Base-by-base conservation (phyloP, 1,139 yeast species). In the Hanseniaspora uvarum region DNA sequence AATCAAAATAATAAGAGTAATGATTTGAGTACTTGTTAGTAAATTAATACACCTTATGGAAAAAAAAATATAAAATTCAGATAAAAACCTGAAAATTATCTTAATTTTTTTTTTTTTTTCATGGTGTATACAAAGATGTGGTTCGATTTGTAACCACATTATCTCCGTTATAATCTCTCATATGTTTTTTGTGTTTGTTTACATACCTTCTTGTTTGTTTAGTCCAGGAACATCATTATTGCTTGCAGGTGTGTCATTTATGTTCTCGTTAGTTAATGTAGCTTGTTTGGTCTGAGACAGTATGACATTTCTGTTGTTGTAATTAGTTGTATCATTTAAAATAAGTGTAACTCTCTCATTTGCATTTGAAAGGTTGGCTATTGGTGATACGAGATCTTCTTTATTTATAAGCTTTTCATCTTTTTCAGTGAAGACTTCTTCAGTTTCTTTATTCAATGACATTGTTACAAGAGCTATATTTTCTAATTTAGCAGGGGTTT, bases 151-250 rank as follows among this genome's bases (percentile, higher is more conserved):
- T 28, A 28, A 12, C 31, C 31, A 4, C 4, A 10, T n/a, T n/a
- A n/a, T n/a, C n/a, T 31, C 5, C 34, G 12, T 6, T 34, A 34
- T 34, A 34, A 16, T 21, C 16, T 23, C 10, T n/a, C 6, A 11
- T 41, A 7, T 16, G 1, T 34, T 34, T n/a, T 7, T 34, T 2
- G n/a, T 16, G 11, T 6, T 33, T 7, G 6, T 45, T 21, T 49
- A 49, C 53, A 49, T 49, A 49, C 53, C 53, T 49, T 49, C 53
- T 34, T 49, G 53, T 18, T 18, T 18, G 16, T 19, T 49, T 34
- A 41, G 12, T 24, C 23, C 21, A 11, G 21, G n/a, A 7, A 18
- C 12, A 26, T 40, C 18, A 5, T 31, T 30, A 3, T 12, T 23
- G 14, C 8, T 38, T 30, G 16, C 24, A 30, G 44, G 16, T 31